phyloP scores from a whole-genome alignment of 2,329 filamentous ascomycete genomes.

The Exophiala spinifera region DNA sequence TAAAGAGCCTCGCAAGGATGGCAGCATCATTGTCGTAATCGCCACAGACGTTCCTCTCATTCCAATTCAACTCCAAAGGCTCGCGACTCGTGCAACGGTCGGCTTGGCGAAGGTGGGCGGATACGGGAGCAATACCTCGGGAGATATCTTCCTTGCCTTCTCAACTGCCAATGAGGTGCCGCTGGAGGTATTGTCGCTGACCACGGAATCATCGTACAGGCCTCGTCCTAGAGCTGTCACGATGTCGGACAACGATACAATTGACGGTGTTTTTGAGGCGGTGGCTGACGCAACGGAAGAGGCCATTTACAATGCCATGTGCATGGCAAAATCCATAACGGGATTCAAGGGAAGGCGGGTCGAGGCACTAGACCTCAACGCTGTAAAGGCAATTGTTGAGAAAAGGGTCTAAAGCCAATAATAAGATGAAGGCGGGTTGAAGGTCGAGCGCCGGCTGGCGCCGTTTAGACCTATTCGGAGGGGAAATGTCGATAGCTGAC shows the following conservation, averaged over 20 bases:
- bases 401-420: conserved; percentile 20
- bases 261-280: conserved; percentile 61
- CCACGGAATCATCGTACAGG: background rate
- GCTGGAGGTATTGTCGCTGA: conserved; percentile 39
- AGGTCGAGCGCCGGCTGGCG: no score
- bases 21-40: background rate
- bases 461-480: no score
- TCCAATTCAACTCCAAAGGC: conserved; percentile 54
- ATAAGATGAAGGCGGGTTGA: no score
- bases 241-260: conserved; percentile 56
- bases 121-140: conserved; percentile 58
- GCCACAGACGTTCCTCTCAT: conserved; percentile 59
- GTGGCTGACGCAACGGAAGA: conserved; percentile 63
- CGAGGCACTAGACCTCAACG: conserved; percentile 50
- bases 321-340: conserved; percentile 58
- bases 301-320: conserved; percentile 63
- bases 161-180: conserved; percentile 58
- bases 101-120: conserved; percentile 61
- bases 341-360: conserved; percentile 52
- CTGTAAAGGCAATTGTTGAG: conserved; percentile 47
- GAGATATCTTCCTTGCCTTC: conserved; percentile 66
- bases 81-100: conserved; percentile 61
- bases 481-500: no score
- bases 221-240: conserved; percentile 39
- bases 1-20: background rate